Evolutionary conservation across 495 filamentous ascomycete species (phyloP).

Genomic region (Antarctomyces pellizariae): DNA sequence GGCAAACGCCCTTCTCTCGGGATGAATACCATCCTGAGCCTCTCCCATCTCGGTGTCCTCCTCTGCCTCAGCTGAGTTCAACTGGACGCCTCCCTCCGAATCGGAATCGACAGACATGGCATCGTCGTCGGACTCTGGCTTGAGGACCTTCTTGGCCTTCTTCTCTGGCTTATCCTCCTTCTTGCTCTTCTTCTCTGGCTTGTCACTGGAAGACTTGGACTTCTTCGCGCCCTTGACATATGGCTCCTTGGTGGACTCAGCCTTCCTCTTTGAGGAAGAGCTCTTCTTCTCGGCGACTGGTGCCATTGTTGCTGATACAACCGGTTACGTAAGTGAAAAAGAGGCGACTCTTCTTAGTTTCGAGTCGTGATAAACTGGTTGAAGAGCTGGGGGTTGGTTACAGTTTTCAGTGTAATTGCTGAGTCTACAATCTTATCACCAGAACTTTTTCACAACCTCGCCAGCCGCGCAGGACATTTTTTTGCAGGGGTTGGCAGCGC

Average conservation of each 20-base stretch:
- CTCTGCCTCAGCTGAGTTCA: slow-evolving; percentile 14
- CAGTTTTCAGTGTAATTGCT: too few species aligned
- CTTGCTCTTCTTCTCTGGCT: slow-evolving; percentile 12
- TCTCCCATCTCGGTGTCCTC: slow-evolving; percentile 11
- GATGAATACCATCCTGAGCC: slow-evolving; percentile 9
- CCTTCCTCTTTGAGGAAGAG: slow-evolving; percentile 11
- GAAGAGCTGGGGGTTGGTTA: too few species aligned
- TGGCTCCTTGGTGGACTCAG: slow-evolving; percentile 6
- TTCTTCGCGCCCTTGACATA: slow-evolving; percentile 18
- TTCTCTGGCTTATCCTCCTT: slow-evolving; percentile 3
- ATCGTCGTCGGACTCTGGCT: slow-evolving; percentile 5
- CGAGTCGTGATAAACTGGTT: too few species aligned
- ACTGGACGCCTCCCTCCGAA: slow-evolving; percentile 15
- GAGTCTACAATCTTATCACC: too few species aligned
- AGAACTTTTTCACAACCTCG: too few species aligned
- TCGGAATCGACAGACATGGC: slow-evolving; percentile 13
- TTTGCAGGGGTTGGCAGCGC: too few species aligned
- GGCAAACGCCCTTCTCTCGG: slow-evolving; percentile 9
- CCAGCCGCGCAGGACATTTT: too few species aligned
- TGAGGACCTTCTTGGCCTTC: slow-evolving; percentile 3
- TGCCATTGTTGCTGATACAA: too few species aligned
- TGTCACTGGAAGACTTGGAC: slow-evolving; percentile 20
- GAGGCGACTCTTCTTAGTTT: too few species aligned
- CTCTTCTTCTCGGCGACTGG: too few species aligned
- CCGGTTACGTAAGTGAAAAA: too few species aligned